A percentile compares a stretch with the other conserved stretches of the same genome.
Conservation (phyloP, 2,329 filamentous ascomycete species). For the Ophiostoma quercus region DNA sequence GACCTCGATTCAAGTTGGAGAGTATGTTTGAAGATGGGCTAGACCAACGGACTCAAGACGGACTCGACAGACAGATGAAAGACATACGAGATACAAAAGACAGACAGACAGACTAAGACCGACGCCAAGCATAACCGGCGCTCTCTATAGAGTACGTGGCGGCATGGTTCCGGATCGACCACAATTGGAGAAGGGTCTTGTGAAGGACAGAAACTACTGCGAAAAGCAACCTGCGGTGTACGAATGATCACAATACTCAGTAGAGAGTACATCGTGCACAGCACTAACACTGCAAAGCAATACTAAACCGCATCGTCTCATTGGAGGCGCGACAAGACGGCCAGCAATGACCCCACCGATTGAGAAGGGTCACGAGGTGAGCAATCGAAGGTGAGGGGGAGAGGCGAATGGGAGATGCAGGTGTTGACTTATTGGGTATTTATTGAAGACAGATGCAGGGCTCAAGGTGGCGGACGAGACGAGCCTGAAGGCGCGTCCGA, state of each 20-base stretch:
- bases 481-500: constrained; percentile 18
- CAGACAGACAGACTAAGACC: background rate
- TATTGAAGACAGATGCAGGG: background rate
- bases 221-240: constrained; percentile 11
- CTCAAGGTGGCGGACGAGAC: background rate
- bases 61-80: background rate
- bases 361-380: background rate
- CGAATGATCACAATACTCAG: constrained; percentile 6
- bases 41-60: background rate
- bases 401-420: constrained; percentile 9
- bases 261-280: too few species aligned
- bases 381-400: background rate
- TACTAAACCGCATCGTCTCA: background rate
- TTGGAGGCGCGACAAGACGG: background rate
- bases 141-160: background rate
- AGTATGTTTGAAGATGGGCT: background rate
- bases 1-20: background rate
- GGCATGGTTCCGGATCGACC: background rate
- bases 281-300: background rate
- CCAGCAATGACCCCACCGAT: background rate
- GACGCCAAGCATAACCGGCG: background rate
- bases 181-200: background rate
- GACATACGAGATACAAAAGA: background rate
- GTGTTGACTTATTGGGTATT: too few species aligned
- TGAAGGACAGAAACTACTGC: constrained; percentile 5